Conservation (phyloP, 352 stramenopile species). For the Elongisporangium prolatum region DNA sequence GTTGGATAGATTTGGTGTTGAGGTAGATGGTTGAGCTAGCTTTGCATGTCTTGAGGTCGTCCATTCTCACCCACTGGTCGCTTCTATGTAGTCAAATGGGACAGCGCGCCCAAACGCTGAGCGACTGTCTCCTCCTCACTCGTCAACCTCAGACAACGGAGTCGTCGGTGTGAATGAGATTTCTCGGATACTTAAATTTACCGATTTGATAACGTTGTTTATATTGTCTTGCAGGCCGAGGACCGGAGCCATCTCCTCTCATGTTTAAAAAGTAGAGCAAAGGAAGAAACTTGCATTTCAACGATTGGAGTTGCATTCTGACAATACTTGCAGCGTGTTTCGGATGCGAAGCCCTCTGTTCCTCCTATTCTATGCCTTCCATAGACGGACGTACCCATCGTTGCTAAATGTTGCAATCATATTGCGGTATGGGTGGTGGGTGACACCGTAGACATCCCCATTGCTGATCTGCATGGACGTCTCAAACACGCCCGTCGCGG, state of each 20-base stretch:
- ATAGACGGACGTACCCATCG: conserved; percentile 80
- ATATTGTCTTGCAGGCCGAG: background rate
- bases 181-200: background rate
- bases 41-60: background rate
- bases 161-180: background rate
- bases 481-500: conserved; percentile 55
- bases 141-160: background rate
- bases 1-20: conserved; percentile 17
- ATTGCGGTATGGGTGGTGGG: conserved; percentile 87
- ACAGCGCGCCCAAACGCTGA: background rate
- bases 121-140: background rate
- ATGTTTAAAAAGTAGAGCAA: conserved; percentile 37
- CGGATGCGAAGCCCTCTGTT: background rate
- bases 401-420: conserved; percentile 85
- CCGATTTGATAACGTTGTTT: no score
- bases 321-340: no score
- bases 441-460: conserved; percentile 70
- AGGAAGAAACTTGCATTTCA: background rate
- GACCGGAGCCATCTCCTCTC: conserved; percentile 26
- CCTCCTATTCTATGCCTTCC: conserved; percentile 44
- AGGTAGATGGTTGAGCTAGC: background rate
- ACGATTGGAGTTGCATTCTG: background rate
- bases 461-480: conserved; percentile 80
- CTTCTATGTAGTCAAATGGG: background rate
- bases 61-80: background rate